Evolutionary conservation across 1,284 basidiomycete genomes (phyloP), one percentile per base, ranked within the genome.

Genomic region (Leccinum pachyderme): DNA sequence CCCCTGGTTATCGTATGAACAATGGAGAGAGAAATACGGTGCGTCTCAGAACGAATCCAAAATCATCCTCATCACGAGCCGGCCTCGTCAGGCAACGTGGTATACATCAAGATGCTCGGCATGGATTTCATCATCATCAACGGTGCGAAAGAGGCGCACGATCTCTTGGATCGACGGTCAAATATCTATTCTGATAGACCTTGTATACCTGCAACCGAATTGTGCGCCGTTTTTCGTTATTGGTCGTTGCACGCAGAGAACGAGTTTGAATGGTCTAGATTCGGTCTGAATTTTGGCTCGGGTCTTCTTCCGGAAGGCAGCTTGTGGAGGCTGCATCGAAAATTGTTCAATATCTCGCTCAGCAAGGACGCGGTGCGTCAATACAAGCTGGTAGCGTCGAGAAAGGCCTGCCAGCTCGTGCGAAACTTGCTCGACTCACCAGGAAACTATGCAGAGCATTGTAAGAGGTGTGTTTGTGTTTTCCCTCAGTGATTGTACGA

Each of bases 131-230:
- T 80, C 37, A 53, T 81, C 27, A 61, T 81, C 49, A 76, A 76
- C 39, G 70, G 66, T 9, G 57, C 53, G n/a, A 63, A 71, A 41
- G 66, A 71, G 2, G 75, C 72, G 1, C 67, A 65, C 4, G 77
- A 76, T 29, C 55, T 81, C 8, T 59, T 80, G 43, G 75, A 79
- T 11, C 73, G 66, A 50, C 70, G 77, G 8, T 73, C 75, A 1
- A 39, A 59, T 1, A 69, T 70, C 9, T 81, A 80, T 60, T 78
- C 75, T 2, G 72, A 72, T 51, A 68, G 79, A n/a, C 74, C 76
- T 2, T 22, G 59, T 44, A 46, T 68, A 31, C 56, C 55, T 1
- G 59, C 60, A 6, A 70, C 54, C 33, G 8, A 62, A 46, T 11
- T 55, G 70, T 65, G 25, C 7, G 64, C 57, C 13, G 5, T 18